Percentiles rank a stretch among this genome's conserved stretches.
phyloP scores from a whole-genome alignment of 768 basidiomycete species.

The Scleroderma citrinum region DNA sequence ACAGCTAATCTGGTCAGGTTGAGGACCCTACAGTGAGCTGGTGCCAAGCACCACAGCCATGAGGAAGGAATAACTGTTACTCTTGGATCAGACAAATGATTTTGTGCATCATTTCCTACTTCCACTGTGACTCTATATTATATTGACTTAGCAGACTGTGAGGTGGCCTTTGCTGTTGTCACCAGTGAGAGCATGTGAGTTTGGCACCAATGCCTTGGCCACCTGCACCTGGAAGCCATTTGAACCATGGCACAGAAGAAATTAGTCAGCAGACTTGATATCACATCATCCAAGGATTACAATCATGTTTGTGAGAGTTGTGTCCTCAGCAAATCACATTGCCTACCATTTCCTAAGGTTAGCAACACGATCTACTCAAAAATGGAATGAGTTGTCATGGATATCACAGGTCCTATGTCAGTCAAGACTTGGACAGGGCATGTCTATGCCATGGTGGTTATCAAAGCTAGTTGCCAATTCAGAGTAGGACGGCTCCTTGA shows the following conservation, averaged over 20 bases:
- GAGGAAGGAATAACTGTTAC: constrained; percentile 1
- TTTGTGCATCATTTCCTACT: not conserved
- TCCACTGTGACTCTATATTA: constrained; percentile 5
- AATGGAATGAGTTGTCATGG: constrained; percentile 9
- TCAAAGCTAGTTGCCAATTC: constrained; percentile 5
- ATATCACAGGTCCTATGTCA: constrained; percentile 13
- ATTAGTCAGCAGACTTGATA: constrained; percentile 20
- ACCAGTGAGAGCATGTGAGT: constrained; percentile 10
- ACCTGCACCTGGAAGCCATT: constrained; percentile 15
- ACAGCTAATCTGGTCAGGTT: constrained; percentile 13
- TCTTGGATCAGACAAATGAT: constrained; percentile 4
- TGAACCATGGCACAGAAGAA: not conserved
- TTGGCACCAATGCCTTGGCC: constrained; percentile 25
- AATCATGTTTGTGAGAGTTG: constrained; percentile 27
- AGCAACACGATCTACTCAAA: constrained; percentile 18
- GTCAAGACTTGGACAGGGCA: constrained; percentile 6
- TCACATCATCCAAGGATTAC: constrained; percentile 13
- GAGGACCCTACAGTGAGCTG: constrained; percentile 7
- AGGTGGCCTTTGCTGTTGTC: constrained; percentile 6
- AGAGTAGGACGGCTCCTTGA: constrained; percentile 6
- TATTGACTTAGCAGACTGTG: constrained; percentile 4
- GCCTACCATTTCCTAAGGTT: constrained; percentile 26
- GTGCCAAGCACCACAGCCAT: constrained; percentile 4
- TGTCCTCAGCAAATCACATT: constrained; percentile 30
- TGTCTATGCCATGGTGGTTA: constrained; percentile 4